Base-by-base conservation (phyloP, 768 basidiomycete genomes). In the Mycena vulgaris region DNA sequence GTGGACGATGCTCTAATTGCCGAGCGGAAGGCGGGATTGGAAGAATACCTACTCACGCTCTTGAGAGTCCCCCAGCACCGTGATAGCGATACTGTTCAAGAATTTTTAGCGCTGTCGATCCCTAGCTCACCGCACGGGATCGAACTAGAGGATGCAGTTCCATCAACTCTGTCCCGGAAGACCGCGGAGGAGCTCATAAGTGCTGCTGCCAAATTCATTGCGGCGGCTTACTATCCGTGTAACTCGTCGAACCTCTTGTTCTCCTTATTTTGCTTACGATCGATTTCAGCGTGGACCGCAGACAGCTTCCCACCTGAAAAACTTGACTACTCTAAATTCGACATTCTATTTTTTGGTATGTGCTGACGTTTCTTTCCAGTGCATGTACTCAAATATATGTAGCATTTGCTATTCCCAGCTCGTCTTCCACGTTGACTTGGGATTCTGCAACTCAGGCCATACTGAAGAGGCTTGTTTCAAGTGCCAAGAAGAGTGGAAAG, bases 401-500 rank as follows among this genome's bases (percentile, higher is more conserved):
- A 72, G 89, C 89, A 16, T 90, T 90, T 70, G 88, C 86, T 28
- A 81, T 87, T 30, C 87, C 88, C 23, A 86, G 84, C 59, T 85
- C 85, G 33, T 81, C 83, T 58, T 77, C 76, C 70, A 80, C 77
- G 13, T 76, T 90, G 42, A 74, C 78, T 30, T 86, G 84, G 78
- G 85, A 86, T 64, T 72, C 75, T 47, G 81, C 84, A 81, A 10
- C 78, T 23, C 82, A 80, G 27, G 77, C 80, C 11, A 78, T 87
- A 30, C 80, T 91, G 33, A 79, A 79, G 63, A 77, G 84, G 39
- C 80, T 89, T 30, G 89, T 90, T 56, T 75, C 76, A 27, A 75
- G 75, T 52, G 89, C 84, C 1, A 88, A 88, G 74, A 82, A 78
- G 11, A 83, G 81, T 63, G 83, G 83, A 7, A 78, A 81, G 48